Evolutionary conservation across 441 rosid species (phyloP).

Genomic region (Viola pubescens): DNA sequence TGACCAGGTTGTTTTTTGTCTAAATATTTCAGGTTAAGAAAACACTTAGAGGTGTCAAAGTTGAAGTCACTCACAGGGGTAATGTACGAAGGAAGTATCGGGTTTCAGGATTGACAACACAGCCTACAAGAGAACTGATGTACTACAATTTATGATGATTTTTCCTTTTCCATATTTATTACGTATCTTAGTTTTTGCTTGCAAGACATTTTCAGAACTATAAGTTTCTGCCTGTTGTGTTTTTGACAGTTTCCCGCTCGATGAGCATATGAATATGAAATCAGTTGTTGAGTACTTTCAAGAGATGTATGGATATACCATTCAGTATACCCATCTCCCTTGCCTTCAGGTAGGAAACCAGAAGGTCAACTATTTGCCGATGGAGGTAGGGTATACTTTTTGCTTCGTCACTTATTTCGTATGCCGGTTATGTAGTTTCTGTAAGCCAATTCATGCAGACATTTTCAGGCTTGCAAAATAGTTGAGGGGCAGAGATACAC

Average conservation of each 20-base stretch:
- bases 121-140: conserved; percentile 41
- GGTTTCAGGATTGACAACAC: conserved; percentile 39
- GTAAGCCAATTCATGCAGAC: background rate
- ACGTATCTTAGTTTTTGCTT: background rate
- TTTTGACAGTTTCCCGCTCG: conserved; percentile 34
- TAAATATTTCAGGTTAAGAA: conserved; percentile 34
- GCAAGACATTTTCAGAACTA: background rate
- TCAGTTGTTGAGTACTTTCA: conserved; percentile 42
- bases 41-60: conserved; percentile 47
- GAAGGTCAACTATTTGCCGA: conserved; percentile 40
- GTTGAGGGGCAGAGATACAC: conserved; percentile 45
- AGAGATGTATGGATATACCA: conserved; percentile 36
- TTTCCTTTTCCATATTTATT: background rate
- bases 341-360: conserved; percentile 45
- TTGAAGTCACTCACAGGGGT: conserved; percentile 46
- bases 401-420: background rate
- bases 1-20: conserved; percentile 2
- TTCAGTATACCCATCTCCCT: conserved; percentile 33
- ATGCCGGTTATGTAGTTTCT: conserved; percentile 2
- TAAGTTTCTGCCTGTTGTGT: background rate
- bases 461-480: conserved; percentile 40
- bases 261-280: conserved; percentile 40
- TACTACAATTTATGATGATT: conserved; percentile 13
- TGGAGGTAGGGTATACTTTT: conserved; percentile 30
- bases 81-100: conserved; percentile 37